Percentiles rank a stretch among this genome's conserved stretches.
These are phyloP conservation scores for Sporothrix pallida DNA, from an alignment of 2,329 filamentous ascomycete species.

Conservation along the genomic window DNA sequence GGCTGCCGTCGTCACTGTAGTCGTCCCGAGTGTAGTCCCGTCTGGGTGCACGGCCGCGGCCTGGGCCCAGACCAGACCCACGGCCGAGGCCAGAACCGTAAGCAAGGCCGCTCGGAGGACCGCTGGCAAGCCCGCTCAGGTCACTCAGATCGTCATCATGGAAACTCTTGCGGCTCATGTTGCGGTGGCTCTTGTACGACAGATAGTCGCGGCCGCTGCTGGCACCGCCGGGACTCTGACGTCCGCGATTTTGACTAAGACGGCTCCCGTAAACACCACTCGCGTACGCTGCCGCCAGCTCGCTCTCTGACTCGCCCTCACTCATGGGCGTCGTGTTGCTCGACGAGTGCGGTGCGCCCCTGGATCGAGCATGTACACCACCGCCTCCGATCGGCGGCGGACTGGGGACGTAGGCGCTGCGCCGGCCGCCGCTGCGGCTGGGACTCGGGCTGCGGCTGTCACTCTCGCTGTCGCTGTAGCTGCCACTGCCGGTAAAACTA, in stretches of 20 bases:
- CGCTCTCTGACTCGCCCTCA: conserved; percentile 25
- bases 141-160: background rate
- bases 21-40: background rate
- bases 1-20: conserved; percentile 21
- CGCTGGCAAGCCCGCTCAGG: too few species aligned
- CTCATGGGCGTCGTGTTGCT: conserved; percentile 32
- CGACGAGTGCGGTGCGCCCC: conserved; percentile 14
- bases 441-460: background rate
- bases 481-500: background rate
- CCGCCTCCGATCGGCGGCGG: background rate
- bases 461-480: background rate
- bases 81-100: too few species aligned
- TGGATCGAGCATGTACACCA: background rate
- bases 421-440: background rate
- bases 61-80: background rate
- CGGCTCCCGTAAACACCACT: background rate
- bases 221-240: background rate
- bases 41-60: background rate
- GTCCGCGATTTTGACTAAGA: background rate
- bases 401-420: background rate
- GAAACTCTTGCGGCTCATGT: background rate
- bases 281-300: background rate
- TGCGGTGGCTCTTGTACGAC: conserved; percentile 18
- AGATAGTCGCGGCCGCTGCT: conserved; percentile 2
- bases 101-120: too few species aligned